A percentile compares a stretch with the other conserved stretches of the same genome.
These are phyloP conservation scores for Sugiyamaella valdiviana DNA, from an alignment of 805 yeast species.

Conservation along the genomic window DNA sequence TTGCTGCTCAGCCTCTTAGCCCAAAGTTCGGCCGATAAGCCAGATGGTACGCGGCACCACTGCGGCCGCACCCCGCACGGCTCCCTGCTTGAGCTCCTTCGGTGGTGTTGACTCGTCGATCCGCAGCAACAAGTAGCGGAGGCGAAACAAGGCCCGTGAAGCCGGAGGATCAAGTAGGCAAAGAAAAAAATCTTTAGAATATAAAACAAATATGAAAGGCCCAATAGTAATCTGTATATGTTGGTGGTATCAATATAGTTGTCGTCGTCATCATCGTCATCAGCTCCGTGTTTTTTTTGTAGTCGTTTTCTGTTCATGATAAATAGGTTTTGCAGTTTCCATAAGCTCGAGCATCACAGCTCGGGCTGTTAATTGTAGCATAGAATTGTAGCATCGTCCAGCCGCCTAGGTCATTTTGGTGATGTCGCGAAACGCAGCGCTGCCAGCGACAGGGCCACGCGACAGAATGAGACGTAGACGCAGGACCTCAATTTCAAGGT, in stretches of 20 bases:
- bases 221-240: background rate
- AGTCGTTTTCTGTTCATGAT: background rate
- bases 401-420: background rate
- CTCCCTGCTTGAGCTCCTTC: no score
- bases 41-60: no score
- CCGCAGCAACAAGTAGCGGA: no score
- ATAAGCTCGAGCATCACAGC: background rate
- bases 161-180: no score
- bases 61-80: no score
- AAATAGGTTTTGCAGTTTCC: background rate
- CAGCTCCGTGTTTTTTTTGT: background rate
- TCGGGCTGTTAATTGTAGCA: background rate
- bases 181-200: background rate
- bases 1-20: no score
- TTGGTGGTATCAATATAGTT: background rate
- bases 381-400: background rate
- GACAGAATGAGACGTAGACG: slow-evolving; percentile 15
- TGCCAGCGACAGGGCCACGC: slow-evolving; percentile 3
- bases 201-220: background rate
- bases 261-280: background rate
- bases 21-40: no score
- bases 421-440: background rate
- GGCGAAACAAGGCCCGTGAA: no score
- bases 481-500: slow-evolving; percentile 19
- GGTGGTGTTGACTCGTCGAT: no score